Conservation (phyloP, 257 asterid species). For the Penstemon barbatus region DNA sequence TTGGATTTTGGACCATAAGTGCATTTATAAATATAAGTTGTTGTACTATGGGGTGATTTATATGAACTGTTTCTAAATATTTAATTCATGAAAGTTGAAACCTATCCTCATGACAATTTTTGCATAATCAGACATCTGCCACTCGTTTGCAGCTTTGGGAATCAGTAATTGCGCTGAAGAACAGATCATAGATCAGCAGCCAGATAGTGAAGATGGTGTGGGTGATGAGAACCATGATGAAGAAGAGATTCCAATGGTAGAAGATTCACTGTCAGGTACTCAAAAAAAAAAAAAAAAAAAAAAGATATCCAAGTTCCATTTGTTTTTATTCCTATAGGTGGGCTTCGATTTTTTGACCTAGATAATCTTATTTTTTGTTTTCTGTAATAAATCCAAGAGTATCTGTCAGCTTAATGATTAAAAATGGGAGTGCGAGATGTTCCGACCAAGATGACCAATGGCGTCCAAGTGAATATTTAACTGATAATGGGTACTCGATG, state of each 20-base stretch:
- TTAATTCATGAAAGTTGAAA: background rate
- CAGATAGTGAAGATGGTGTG: constrained; percentile 57
- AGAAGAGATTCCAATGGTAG: constrained; percentile 68
- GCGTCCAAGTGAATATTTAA: background rate
- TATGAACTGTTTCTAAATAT: background rate
- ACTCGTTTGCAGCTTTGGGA: constrained; percentile 98
- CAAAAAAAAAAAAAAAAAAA: background rate
- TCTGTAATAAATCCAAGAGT: background rate
- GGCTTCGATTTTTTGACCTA: background rate
- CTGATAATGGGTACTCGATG: background rate
- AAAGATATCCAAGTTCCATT: background rate
- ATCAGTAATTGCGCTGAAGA: constrained; percentile 74
- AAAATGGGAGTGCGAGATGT: background rate
- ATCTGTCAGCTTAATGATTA: background rate
- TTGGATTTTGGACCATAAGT: background rate
- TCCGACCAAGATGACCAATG: background rate
- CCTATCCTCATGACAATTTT: background rate
- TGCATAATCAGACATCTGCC: constrained; percentile 77
- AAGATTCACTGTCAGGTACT: constrained; percentile 74
- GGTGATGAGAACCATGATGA: constrained; percentile 68
- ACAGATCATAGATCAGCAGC: constrained; percentile 63
- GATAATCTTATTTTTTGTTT: background rate
- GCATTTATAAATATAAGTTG: background rate
- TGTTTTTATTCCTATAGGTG: background rate
- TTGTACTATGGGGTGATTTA: background rate